Conservation (phyloP, 2,329 filamentous ascomycete species). For the Dissoconium aciculare region DNA sequence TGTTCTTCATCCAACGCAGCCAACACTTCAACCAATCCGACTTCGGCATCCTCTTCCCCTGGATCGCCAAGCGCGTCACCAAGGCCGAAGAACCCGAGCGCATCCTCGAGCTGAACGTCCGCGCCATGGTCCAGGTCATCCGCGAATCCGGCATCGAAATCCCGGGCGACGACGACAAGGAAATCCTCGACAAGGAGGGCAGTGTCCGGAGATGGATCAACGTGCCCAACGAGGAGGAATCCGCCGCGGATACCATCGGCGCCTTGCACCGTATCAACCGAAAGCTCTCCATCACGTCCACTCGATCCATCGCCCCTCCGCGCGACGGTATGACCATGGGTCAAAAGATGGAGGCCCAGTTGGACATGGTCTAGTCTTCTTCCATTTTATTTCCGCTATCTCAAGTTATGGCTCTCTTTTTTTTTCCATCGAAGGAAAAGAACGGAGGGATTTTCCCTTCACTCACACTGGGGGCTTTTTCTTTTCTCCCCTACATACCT, state of each 20-base stretch:
- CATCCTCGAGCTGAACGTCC: slow-evolving; percentile 69
- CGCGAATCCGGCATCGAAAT: slow-evolving; percentile 30
- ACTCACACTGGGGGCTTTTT: too few species aligned
- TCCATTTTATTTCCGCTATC: too few species aligned
- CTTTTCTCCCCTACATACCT: too few species aligned
- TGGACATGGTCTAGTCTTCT: slow-evolving; percentile 4
- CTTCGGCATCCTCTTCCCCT: slow-evolving; percentile 70
- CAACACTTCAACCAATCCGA: slow-evolving; percentile 74
- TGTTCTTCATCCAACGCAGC: slow-evolving; percentile 60
- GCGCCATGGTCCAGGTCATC: slow-evolving; percentile 64
- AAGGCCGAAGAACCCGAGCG: slow-evolving; percentile 54
- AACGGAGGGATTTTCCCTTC: too few species aligned
- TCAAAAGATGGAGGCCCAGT: slow-evolving; percentile 13
- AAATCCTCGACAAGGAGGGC: slow-evolving; percentile 21
- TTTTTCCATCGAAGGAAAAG: too few species aligned
- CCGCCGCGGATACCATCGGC: slow-evolving; percentile 7
- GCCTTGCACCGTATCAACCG: slow-evolving; percentile 11
- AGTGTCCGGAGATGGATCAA: slow-evolving; percentile 16
- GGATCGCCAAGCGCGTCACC: slow-evolving; percentile 37
- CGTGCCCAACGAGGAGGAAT: slow-evolving; percentile 14
- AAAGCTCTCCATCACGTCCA: slow-evolving; percentile 13
- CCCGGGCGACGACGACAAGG: slow-evolving; percentile 27
- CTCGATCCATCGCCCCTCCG: slow-evolving; percentile 8
- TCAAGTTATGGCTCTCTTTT: too few species aligned
- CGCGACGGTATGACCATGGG: slow-evolving; percentile 18